phyloP scores from a whole-genome alignment of 495 filamentous ascomycete species.

The Hypomontagnella monticulosa region DNA sequence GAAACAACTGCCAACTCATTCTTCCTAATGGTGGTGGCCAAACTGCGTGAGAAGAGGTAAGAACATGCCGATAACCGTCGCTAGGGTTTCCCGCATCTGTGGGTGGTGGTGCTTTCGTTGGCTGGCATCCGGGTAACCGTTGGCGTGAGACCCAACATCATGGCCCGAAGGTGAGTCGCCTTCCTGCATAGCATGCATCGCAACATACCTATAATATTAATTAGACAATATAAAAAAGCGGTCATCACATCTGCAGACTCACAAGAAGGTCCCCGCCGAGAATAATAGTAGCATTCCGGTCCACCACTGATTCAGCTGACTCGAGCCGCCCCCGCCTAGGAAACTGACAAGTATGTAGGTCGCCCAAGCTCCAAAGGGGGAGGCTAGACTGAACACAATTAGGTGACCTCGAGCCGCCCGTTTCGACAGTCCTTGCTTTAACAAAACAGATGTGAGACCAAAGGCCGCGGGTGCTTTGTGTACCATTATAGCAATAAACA shows the following conservation, averaged over 20 bases:
- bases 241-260: constrained; percentile 49
- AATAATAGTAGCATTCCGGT: constrained; percentile 93
- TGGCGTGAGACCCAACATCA: constrained; percentile 63
- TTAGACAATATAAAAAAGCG: constrained; percentile 3
- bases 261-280: constrained; percentile 95
- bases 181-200: constrained; percentile 98
- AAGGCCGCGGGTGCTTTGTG: constrained; percentile 98
- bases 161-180: constrained; percentile 61
- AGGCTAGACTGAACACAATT: constrained; percentile 89
- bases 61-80: constrained; percentile 87
- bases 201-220: constrained; percentile 78
- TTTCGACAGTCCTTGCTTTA: constrained; percentile 89
- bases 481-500: constrained; percentile 96
- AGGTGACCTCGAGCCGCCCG: constrained; percentile 85
- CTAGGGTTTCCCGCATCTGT: constrained; percentile 71
- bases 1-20: constrained; percentile 5
- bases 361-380: constrained; percentile 82
- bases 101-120: constrained; percentile 61
- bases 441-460: constrained; percentile 85
- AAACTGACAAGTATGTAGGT: constrained; percentile 84
- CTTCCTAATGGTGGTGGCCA: constrained; percentile 80
- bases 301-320: constrained; percentile 72
- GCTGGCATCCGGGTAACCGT: constrained; percentile 74
- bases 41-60: constrained; percentile 89
- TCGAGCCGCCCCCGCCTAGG: constrained; percentile 64